Evolutionary conservation across 2,329 filamentous ascomycete genomes (phyloP), one percentile per base, ranked within the genome.

Genomic region (Waltergamsia citrina): DNA sequence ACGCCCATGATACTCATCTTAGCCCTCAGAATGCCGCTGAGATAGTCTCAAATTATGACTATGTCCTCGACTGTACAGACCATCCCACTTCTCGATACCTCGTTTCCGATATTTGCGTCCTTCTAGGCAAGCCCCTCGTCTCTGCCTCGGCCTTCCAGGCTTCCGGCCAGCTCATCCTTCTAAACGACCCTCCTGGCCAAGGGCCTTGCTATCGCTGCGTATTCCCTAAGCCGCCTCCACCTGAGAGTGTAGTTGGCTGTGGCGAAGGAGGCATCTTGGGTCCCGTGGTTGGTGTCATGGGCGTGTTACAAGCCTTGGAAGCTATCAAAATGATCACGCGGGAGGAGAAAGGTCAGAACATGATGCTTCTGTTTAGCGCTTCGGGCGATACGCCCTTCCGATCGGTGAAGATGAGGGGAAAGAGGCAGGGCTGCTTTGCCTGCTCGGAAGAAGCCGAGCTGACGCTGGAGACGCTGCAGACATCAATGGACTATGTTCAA

Each of bases 21-120:
- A 76, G 73, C 0, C 70, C 85, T 0, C 60, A 74, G 38, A 84
- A 81, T 34, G 83, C 86, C 1, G 59, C 75, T 6, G 54, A 65
- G 0, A 76, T 86, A 26, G 74, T 94, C 36, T 59, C 65, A 0
- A 47, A 63, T 4, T 96, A 94, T 51, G 85, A 94, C 47, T 46
- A 95, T 1, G 76, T 96, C 2, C 75, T 98, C 10, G 92, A 98
- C 56, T 98, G 92, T 54, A 96, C 90, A 8, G 92, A 98, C 57
- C 87, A 90, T 43, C 90, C 92, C 0, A 81, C 85, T 2, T 85
- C 86, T 0, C 83, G 92, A 28, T 96, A 98, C 54, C 72, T 96
- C 29, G 85, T 96, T 43, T 94, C 86, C 0, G 92, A 98, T 52
- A 74, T 83, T 12, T 93, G 86, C 45, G 82, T 95, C 8, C 65